phyloP scores from a whole-genome alignment of 1,139 yeast genomes.

The Debaryomycetaceae sp. region DNA sequence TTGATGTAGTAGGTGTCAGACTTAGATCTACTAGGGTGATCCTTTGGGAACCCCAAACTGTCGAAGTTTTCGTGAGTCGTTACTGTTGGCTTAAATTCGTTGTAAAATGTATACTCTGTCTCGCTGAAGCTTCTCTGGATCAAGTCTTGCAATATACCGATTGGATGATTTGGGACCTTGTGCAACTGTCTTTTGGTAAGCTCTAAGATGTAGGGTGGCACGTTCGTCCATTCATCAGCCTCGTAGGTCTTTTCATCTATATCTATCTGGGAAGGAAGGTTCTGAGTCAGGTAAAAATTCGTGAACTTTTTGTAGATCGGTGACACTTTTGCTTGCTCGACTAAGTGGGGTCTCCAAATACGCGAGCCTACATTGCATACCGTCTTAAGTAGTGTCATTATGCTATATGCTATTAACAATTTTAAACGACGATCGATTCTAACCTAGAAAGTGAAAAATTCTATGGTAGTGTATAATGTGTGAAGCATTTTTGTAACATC shows the following conservation, averaged over 20 bases:
- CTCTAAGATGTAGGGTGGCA: conserved; percentile 68
- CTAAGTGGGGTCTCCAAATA: not conserved
- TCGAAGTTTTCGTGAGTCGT: conserved; percentile 83
- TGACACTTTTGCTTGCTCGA: not conserved
- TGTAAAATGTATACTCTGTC: conserved; percentile 75
- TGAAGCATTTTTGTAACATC: conserved; percentile 2
- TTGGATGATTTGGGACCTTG: conserved; percentile 73
- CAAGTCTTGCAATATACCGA: conserved; percentile 76
- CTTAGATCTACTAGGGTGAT: conserved; percentile 91
- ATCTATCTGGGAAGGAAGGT: conserved; percentile 26
- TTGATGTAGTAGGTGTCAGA: conserved; percentile 93
- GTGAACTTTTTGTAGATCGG: not conserved
- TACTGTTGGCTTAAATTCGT: conserved; percentile 80
- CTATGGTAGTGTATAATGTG: not conserved
- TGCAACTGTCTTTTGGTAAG: conserved; percentile 75
- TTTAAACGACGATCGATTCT: not conserved
- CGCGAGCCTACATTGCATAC: not conserved
- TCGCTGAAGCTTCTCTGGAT: conserved; percentile 66
- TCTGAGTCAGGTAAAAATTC: not conserved
- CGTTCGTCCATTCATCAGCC: conserved; percentile 82
- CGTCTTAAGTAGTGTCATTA: not conserved
- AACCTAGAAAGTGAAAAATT: not conserved
- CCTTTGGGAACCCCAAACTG: conserved; percentile 82
- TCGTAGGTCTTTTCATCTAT: conserved; percentile 52
- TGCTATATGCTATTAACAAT: not conserved